Percentiles rank a stretch among this genome's conserved stretches.
Conservation (phyloP, 2,329 filamentous ascomycete species). For the Dactylellina sp. region DNA sequence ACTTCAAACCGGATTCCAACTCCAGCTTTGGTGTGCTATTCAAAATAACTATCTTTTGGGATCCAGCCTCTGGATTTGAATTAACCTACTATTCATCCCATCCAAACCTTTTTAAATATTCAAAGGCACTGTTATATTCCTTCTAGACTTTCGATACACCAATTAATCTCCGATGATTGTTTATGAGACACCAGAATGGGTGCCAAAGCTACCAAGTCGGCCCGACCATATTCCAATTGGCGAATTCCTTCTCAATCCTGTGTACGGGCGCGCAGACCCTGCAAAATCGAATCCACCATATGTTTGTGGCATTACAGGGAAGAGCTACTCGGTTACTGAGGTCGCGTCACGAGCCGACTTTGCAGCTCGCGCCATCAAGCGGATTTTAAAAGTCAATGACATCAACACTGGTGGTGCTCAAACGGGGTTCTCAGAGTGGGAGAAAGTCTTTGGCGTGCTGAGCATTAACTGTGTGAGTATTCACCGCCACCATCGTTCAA, state of each 20-base stretch:
- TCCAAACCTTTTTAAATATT: no score
- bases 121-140: not conserved
- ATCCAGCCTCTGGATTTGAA: no score
- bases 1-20: not conserved
- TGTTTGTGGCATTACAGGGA: conserved; percentile 80
- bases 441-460: conserved; percentile 81
- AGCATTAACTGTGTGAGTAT: conserved; percentile 79
- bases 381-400: conserved; percentile 75
- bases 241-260: conserved; percentile 81
- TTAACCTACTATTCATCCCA: no score
- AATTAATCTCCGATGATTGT: conserved; percentile 63
- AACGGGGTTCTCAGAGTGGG: conserved; percentile 72
- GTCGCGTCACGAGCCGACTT: conserved; percentile 75
- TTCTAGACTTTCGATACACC: not conserved
- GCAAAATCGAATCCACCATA: conserved; percentile 76
- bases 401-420: conserved; percentile 71
- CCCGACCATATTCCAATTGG: conserved; percentile 80
- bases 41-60: no score
- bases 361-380: conserved; percentile 75
- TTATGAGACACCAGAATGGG: conserved; percentile 64
- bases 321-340: conserved; percentile 73
- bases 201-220: conserved; percentile 67
- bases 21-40: no score
- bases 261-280: conserved; percentile 74
- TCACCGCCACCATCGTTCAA: not conserved